phyloP scores from a whole-genome alignment of 2,329 filamentous ascomycete genomes.

The Aspergillus chevalieri region DNA sequence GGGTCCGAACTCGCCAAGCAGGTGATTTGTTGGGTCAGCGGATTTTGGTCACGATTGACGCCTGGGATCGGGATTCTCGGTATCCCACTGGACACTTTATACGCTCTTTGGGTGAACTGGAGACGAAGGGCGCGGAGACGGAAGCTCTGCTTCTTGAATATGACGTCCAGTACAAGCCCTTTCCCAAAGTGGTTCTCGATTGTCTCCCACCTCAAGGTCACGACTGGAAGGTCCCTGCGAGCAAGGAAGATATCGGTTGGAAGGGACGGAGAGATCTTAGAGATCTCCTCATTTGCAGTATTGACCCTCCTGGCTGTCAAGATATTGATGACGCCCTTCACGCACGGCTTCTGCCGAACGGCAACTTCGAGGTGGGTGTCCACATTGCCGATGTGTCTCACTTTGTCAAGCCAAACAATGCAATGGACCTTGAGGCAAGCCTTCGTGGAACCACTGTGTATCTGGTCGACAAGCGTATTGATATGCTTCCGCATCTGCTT shows the following conservation, averaged over 20 bases:
- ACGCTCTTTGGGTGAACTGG: conserved; percentile 82
- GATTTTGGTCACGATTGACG: conserved; percentile 86
- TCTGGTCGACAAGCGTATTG: conserved; percentile 96
- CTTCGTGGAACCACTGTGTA: conserved; percentile 95
- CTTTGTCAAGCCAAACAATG: conserved; percentile 93
- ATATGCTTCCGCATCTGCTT: conserved; percentile 95
- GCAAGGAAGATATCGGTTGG: conserved; percentile 78
- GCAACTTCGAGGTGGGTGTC: conserved; percentile 92
- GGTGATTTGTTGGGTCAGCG: conserved; percentile 84
- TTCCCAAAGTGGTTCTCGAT: conserved; percentile 90
- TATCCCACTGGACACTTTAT: conserved; percentile 93
- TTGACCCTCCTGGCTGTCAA: conserved; percentile 91
- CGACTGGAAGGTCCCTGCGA: conserved; percentile 84
- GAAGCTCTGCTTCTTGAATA: conserved; percentile 91
- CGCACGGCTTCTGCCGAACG: conserved; percentile 75
- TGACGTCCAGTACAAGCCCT: conserved; percentile 95
- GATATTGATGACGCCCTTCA: conserved; percentile 98
- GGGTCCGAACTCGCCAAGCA: conserved; percentile 84
- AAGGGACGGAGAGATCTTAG: conserved; percentile 75
- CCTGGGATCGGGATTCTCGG: conserved; percentile 88
- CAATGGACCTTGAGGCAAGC: conserved; percentile 94
- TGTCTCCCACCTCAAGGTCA: conserved; percentile 88
- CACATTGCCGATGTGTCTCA: conserved; percentile 99
- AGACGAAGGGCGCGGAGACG: conserved; percentile 96
- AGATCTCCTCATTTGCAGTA: conserved; percentile 86